Conservation (phyloP, 169 alveolate genomes). For the Plasmodium vinckei region DNA sequence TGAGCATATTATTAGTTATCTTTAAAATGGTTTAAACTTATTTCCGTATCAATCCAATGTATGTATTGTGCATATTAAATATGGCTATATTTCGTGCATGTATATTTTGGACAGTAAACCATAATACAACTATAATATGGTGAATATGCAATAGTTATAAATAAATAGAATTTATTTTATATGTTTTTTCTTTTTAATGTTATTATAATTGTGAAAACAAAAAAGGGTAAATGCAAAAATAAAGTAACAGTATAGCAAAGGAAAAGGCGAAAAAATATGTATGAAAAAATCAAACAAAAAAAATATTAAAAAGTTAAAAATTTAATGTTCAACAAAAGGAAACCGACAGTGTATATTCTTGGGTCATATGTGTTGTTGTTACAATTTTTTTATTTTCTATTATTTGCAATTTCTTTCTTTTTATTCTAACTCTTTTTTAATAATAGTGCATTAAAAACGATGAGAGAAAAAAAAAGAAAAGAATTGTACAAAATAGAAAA, state of each 20-base stretch:
- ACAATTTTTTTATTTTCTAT: background rate
- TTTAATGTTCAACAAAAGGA: background rate
- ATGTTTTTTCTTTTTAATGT: background rate
- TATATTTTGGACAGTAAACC: no score
- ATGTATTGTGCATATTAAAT: no score
- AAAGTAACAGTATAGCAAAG: background rate
- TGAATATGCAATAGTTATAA: no score
- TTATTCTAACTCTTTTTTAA: no score
- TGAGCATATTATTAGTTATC: no score
- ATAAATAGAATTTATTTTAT: no score
- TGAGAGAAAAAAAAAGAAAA: background rate
- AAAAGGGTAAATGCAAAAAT: background rate
- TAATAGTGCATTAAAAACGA: background rate
- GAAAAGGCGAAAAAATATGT: background rate
- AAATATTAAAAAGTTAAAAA: conserved; percentile 1
- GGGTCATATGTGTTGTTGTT: background rate
- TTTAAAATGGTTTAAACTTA: no score
- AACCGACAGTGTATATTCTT: background rate
- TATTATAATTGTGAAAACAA: background rate
- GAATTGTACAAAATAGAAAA: no score
- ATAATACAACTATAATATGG: no score
- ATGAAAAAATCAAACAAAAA: background rate
- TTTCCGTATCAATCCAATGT: no score
- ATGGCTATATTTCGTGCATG: no score
- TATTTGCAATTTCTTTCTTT: background rate